Percentiles rank a stretch among this genome's conserved stretches.
phyloP scores from a whole-genome alignment of 2,329 filamentous ascomycete genomes.

The Capronia americana region DNA sequence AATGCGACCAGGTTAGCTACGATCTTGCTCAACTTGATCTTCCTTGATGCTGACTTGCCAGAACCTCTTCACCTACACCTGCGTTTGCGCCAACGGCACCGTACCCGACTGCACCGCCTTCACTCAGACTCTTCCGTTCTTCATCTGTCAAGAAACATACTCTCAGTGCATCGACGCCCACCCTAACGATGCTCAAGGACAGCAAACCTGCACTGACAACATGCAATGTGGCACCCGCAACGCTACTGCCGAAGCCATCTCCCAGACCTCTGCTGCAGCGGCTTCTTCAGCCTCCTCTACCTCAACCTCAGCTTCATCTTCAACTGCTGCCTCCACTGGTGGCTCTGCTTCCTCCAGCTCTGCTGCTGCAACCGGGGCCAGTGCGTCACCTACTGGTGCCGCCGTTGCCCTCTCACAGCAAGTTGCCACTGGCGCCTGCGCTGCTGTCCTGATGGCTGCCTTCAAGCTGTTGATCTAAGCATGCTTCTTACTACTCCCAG shows the following conservation, averaged over 20 bases:
- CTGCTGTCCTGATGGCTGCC: slow-evolving; percentile 60
- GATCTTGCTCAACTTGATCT: slow-evolving; percentile 40
- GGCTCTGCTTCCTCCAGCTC: slow-evolving; percentile 40
- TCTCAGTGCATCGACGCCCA: slow-evolving; percentile 55
- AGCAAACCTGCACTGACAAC: slow-evolving; percentile 56
- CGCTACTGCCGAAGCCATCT: slow-evolving; percentile 45
- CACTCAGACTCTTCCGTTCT: slow-evolving; percentile 64
- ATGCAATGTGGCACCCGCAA: slow-evolving; percentile 61
- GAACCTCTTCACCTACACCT: slow-evolving; percentile 61
- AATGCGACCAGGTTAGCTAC: slow-evolving; percentile 67
- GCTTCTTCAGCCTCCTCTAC: slow-evolving; percentile 45
- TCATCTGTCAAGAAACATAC: slow-evolving; percentile 63
- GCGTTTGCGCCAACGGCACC: slow-evolving; percentile 63
- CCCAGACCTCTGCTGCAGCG: slow-evolving; percentile 42
- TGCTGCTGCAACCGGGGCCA: slow-evolving; percentile 42
- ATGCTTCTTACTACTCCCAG: neutral
- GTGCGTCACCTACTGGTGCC: slow-evolving; percentile 47
- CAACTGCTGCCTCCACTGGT: slow-evolving; percentile 44
- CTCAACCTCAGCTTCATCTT: slow-evolving; percentile 44
- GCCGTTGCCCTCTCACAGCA: slow-evolving; percentile 56
- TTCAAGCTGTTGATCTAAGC: slow-evolving; percentile 65
- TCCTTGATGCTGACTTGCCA: slow-evolving; percentile 39
- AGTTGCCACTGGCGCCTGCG: slow-evolving; percentile 60
- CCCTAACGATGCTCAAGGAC: slow-evolving; percentile 54
- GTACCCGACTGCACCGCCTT: slow-evolving; percentile 63